A percentile compares a stretch with the other conserved stretches of the same genome.
phyloP scores from a whole-genome alignment of 768 basidiomycete genomes.

The Piloderma croceum region DNA sequence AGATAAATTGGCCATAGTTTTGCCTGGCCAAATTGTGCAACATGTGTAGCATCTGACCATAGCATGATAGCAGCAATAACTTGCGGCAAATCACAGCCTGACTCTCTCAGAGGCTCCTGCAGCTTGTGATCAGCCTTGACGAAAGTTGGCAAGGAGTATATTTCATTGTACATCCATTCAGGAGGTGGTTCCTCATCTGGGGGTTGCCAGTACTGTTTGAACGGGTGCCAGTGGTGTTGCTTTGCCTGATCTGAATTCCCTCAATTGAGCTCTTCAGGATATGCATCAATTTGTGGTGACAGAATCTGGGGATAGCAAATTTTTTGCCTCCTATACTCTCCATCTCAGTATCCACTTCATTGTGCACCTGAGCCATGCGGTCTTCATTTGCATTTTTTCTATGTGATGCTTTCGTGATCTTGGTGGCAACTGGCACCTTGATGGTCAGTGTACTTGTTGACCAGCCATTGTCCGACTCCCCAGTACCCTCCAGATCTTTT shows the following conservation, averaged over 20 bases:
- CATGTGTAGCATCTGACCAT: conserved; percentile 19
- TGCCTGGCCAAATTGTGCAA: conserved; percentile 17
- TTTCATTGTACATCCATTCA: conserved; percentile 19
- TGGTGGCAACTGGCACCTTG: conserved; percentile 18
- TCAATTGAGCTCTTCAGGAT: conserved; percentile 10
- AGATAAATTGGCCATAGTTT: conserved; percentile 20
- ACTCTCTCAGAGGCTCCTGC: conserved; percentile 14
- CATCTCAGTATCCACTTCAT: conserved; percentile 10
- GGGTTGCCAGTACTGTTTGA: conserved; percentile 20
- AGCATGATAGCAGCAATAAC: conserved; percentile 15
- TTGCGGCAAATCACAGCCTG: conserved; percentile 14
- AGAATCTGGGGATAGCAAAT: conserved; percentile 15
- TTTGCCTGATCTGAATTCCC: conserved; percentile 8
- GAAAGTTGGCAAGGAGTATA: conserved; percentile 18
- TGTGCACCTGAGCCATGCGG: neutral
- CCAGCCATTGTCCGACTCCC: conserved; percentile 18
- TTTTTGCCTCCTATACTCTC: conserved; percentile 9
- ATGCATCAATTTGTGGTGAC: conserved; percentile 18
- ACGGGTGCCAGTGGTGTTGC: conserved; percentile 24
- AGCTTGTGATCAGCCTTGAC: conserved; percentile 18
- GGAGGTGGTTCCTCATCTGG: conserved; percentile 3
- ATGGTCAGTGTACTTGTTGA: conserved; percentile 14
- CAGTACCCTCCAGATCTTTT: conserved; percentile 7
- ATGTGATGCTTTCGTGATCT: conserved; percentile 15
- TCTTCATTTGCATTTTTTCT: conserved; percentile 7